phyloP scores from a whole-genome alignment of 1,139 yeast species.

The Sugiyamaella japonica region DNA sequence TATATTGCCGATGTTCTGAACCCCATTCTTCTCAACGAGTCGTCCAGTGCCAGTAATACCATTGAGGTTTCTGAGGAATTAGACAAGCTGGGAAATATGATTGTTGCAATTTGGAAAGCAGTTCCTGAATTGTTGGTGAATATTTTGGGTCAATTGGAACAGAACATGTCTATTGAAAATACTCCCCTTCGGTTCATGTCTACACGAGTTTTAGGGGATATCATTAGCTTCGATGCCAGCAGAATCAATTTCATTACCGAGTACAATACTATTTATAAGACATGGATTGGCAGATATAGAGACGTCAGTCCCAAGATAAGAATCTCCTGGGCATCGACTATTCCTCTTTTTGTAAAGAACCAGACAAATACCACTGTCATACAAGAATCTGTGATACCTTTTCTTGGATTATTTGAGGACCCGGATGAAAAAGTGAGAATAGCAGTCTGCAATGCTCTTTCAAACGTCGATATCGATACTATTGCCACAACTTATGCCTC shows the following conservation, averaged over 20 bases:
- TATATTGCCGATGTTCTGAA: constrained; percentile 71
- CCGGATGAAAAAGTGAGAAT: constrained; percentile 72
- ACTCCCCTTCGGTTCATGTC: constrained; percentile 64
- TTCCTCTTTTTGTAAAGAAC: constrained; percentile 48
- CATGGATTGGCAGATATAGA: constrained; percentile 73
- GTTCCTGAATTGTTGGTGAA: constrained; percentile 75
- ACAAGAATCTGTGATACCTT: constrained; percentile 55
- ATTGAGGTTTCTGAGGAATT: constrained; percentile 34
- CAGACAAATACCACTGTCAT: constrained; percentile 49
- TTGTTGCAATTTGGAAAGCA: constrained; percentile 71
- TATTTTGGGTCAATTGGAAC: constrained; percentile 77
- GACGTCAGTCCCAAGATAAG: constrained; percentile 70
- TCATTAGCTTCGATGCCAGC: constrained; percentile 52
- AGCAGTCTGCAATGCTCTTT: constrained; percentile 52
- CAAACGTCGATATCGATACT: constrained; percentile 43
- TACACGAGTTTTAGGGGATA: constrained; percentile 69
- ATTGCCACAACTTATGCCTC: constrained; percentile 22
- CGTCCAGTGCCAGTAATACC: constrained; percentile 30
- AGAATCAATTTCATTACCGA: constrained; percentile 58
- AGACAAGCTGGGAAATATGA: constrained; percentile 47
- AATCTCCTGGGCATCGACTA: constrained; percentile 64
- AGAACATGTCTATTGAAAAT: constrained; percentile 70
- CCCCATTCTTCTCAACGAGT: constrained; percentile 31
- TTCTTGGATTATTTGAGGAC: constrained; percentile 71
- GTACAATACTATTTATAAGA: constrained; percentile 62